phyloP scores from a whole-genome alignment of 2,329 filamentous ascomycete species.

The Aspergillus vadensis region DNA sequence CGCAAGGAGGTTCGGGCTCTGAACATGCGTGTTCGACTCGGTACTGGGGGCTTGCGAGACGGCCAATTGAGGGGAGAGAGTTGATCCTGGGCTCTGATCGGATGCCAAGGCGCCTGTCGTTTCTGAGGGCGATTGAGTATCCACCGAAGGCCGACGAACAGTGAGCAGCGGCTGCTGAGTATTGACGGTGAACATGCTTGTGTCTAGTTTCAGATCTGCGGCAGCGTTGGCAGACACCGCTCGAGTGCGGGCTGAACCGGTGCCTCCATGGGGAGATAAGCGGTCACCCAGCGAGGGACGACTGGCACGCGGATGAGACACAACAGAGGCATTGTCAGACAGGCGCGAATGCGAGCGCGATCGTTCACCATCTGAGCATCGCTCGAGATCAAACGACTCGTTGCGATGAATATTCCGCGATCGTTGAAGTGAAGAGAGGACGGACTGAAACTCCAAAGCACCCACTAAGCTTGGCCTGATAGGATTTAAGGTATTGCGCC shows the following conservation, averaged over 20 bases:
- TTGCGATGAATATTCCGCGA: slow-evolving; percentile 71
- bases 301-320: slow-evolving; percentile 48
- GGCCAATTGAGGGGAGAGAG: slow-evolving; percentile 39
- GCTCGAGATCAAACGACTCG: slow-evolving; percentile 67
- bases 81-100: slow-evolving; percentile 29
- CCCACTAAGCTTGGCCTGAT: slow-evolving; percentile 93
- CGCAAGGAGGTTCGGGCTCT: slow-evolving; percentile 46
- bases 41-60: slow-evolving; percentile 39
- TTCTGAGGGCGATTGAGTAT: slow-evolving; percentile 18
- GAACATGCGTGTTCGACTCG: slow-evolving; percentile 25
- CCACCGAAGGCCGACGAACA: slow-evolving; percentile 42
- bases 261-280: slow-evolving; percentile 28
- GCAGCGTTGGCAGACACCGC: slow-evolving; percentile 65
- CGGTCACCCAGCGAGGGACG: slow-evolving; percentile 26
- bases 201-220: slow-evolving; percentile 49
- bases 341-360: slow-evolving; percentile 44
- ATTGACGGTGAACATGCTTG: slow-evolving; percentile 31
- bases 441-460: slow-evolving; percentile 88
- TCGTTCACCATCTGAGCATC: slow-evolving; percentile 67
- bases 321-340: slow-evolving; percentile 50
- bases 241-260: slow-evolving; percentile 41
- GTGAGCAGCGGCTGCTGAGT: slow-evolving; percentile 37
- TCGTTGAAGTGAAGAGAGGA: slow-evolving; percentile 81
- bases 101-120: slow-evolving; percentile 23
- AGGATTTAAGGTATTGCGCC: slow-evolving; percentile 74